A percentile compares a stretch with the other conserved stretches of the same genome.
Evolutionary conservation across 2,329 filamentous ascomycete genomes (phyloP).

Genomic region (Trichoderma simmonsii): DNA sequence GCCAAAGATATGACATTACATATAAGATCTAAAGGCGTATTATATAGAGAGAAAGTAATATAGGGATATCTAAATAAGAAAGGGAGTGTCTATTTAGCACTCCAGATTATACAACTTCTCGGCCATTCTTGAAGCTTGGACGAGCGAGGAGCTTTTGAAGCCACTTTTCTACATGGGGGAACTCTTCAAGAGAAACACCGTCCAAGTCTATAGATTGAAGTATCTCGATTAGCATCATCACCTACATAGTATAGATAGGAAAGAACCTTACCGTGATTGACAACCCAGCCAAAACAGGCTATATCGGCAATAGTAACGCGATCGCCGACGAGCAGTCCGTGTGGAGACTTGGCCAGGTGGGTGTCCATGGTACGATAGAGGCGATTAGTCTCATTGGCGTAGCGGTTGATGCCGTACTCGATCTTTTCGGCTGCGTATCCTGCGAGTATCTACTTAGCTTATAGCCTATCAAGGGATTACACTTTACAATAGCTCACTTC

Average conservation of each 20-base stretch:
- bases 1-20: constrained; percentile 9
- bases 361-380: background rate
- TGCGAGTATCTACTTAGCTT: background rate
- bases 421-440: background rate
- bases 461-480: background rate
- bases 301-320: background rate
- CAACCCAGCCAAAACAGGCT: background rate
- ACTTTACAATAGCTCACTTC: background rate
- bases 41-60: background rate
- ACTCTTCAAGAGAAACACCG: background rate
- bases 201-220: background rate
- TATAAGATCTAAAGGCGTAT: no score
- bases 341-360: background rate
- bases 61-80: background rate
- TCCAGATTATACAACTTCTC: background rate
- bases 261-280: background rate
- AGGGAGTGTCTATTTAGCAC: background rate
- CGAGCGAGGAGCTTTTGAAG: background rate
- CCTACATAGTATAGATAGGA: background rate
- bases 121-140: background rate
- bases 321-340: background rate
- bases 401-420: background rate
- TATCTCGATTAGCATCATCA: background rate
- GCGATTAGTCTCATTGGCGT: background rate
- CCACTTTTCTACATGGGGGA: background rate